Percentiles rank a stretch among this genome's conserved stretches.
Conservation (phyloP, 2,329 filamentous ascomycete genomes). For the Sodiomyces alkalinus region DNA sequence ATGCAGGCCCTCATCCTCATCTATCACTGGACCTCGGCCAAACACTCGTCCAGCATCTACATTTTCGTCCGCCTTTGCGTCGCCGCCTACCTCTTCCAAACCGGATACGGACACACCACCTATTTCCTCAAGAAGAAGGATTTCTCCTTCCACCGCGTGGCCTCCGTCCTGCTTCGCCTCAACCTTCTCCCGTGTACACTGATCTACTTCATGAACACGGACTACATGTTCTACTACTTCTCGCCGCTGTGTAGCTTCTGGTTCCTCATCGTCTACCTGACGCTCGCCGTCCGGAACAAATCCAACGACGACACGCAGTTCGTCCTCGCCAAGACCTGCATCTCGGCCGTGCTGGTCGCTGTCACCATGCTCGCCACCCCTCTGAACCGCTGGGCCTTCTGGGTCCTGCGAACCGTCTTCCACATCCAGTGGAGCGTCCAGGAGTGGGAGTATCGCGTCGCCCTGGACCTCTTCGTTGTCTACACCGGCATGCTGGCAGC, state of each 20-base stretch:
- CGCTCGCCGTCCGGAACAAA: slow-evolving; percentile 24
- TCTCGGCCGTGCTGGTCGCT: slow-evolving; percentile 23
- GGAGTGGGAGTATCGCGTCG: slow-evolving; percentile 34
- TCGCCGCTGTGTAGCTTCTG: slow-evolving; percentile 43
- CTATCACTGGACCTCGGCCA: slow-evolving; percentile 42
- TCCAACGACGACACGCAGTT: slow-evolving; percentile 25
- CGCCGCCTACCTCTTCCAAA: slow-evolving; percentile 45
- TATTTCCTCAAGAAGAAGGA: slow-evolving; percentile 41
- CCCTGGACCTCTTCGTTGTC: slow-evolving; percentile 36
- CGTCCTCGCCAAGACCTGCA: slow-evolving; percentile 29
- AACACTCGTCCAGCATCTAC: slow-evolving; percentile 33
- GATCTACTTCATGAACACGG: slow-evolving; percentile 38
- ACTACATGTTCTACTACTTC: slow-evolving; percentile 39
- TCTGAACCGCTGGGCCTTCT: slow-evolving; percentile 9
- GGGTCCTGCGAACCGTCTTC: slow-evolving; percentile 22
- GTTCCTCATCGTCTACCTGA: slow-evolving; percentile 40
- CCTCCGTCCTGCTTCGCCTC: slow-evolving; percentile 30
- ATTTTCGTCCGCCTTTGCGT: slow-evolving; percentile 37
- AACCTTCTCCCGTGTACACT: slow-evolving; percentile 39
- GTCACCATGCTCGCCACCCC: slow-evolving; percentile 19
- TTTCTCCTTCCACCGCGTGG: slow-evolving; percentile 37
- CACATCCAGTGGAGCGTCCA: slow-evolving; percentile 29
- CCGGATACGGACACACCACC: slow-evolving; percentile 43
- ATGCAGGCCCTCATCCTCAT: slow-evolving; percentile 38
- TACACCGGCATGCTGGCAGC: slow-evolving; percentile 39